phyloP scores from a whole-genome alignment of 164 flowering plant species.

The Kalanchoe fedtschenkoi region DNA sequence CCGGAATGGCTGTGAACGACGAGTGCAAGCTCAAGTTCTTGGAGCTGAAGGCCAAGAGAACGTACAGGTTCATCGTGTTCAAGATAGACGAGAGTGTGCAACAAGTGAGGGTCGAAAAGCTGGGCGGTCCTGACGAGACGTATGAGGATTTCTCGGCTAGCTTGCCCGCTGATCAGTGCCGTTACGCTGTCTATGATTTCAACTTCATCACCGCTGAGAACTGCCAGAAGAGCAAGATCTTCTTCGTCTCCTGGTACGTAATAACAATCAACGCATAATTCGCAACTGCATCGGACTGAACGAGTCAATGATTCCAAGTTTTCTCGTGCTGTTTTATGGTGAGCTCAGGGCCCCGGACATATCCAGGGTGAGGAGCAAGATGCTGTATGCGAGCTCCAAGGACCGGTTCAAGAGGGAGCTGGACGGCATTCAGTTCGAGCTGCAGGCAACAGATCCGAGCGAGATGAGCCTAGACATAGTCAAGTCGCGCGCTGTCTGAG shows the following conservation, averaged over 20 bases:
- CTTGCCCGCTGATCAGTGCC: constrained; percentile 20
- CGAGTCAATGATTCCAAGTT: no score
- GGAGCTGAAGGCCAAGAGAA: constrained; percentile 25
- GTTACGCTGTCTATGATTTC: constrained; percentile 23
- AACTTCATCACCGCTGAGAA: constrained; percentile 22
- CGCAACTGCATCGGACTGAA: no score
- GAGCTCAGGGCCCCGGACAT: not conserved
- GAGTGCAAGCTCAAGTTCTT: constrained; percentile 26
- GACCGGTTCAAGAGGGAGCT: constrained; percentile 2
- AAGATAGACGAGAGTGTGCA: constrained; percentile 19
- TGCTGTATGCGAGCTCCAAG: not conserved
- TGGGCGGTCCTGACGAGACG: constrained; percentile 17
- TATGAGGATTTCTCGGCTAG: constrained; percentile 19
- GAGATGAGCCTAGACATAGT: constrained; percentile 1
- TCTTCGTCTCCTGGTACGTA: constrained; percentile 25
- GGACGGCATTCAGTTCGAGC: constrained; percentile 6
- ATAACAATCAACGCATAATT: no score
- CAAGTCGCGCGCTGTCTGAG: not conserved
- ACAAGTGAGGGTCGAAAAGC: constrained; percentile 19
- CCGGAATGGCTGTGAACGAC: constrained; percentile 22
- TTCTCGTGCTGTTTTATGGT: no score
- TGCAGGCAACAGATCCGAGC: constrained; percentile 5
- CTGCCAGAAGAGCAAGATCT: constrained; percentile 9
- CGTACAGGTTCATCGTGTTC: constrained; percentile 19
- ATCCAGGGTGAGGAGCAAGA: constrained; percentile 4